Evolutionary conservation across 2,329 filamentous ascomycete species (phyloP), one percentile per base, ranked within the genome.

Genomic region (Ampelomyces quisqualis): DNA sequence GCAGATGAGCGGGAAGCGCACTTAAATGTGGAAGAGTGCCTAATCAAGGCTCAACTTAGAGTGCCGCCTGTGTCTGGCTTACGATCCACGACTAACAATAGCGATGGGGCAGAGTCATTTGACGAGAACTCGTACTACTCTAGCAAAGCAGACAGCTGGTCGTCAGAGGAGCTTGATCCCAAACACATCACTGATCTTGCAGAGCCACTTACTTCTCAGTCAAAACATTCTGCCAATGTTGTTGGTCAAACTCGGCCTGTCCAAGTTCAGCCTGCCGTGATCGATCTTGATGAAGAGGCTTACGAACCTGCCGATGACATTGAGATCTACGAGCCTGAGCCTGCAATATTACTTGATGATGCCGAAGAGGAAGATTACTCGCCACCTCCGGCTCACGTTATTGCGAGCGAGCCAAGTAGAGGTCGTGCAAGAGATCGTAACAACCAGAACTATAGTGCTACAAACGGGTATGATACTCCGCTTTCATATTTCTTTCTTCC

Each of bases 41-140:
- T 70, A 35, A 55, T 59, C 24, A 61, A 88, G 67, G 84, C 94
- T 47, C 75, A 91, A 62, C 78, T 82, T 51, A 74, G 88, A 55
- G 87, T 89, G 63, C 82, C 84, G 67, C 82, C 82, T 40, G 76
- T 84, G 55, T 79, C 85, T 59, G 77, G 80, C 62, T 73, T 79
- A 49, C 70, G 54, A 24, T 64, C 70, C 48, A 65, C 70, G 44
- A 74, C 75, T 75, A 79, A 80, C 72, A 76, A 84, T 69, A 76
- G 75, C 61, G 81, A 82, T 67, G 77, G 79, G 62, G 86, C 78
- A 77, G 88, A 91, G 68, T 93, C 88, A 23, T 88, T 90, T 72
- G 90, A 96, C 71, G 86, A 94, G 67, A 90, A 94, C 64, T 93
- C 90, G 27, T 95, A 95, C 70, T 96, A 97, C 75, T 96, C 91